These are phyloP conservation scores for Phragmites australis DNA, from an alignment of 176 grass and related monocot species.

Conservation along the genomic window DNA sequence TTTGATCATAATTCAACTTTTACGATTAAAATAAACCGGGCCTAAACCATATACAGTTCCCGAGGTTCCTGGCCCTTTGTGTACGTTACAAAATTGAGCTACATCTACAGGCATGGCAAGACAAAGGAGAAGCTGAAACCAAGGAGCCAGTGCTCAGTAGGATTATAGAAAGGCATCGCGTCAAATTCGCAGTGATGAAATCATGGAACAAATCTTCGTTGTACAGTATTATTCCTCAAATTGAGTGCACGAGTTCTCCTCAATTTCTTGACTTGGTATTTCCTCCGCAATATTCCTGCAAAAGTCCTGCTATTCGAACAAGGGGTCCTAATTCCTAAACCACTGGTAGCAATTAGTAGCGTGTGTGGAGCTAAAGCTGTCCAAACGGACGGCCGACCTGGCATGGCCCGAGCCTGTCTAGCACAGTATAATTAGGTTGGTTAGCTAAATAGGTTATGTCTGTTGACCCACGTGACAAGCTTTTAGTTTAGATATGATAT, in stretches of 20 bases:
- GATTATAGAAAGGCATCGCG: neutral
- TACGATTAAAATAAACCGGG: too few species aligned
- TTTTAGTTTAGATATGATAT: too few species aligned
- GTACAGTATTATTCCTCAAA: too few species aligned
- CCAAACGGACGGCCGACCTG: too few species aligned
- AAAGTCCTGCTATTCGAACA: neutral
- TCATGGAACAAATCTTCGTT: constrained; percentile 14
- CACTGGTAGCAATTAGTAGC: neutral
- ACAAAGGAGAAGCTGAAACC: constrained; percentile 27
- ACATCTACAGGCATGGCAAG: neutral
- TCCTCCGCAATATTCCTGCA: neutral
- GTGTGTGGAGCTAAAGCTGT: neutral
- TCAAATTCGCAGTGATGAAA: constrained; percentile 7
- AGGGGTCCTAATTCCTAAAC: neutral
- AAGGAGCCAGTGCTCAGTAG: neutral
- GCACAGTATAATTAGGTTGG: too few species aligned
- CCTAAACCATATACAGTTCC: too few species aligned
- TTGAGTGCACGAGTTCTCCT: too few species aligned
- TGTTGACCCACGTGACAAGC: too few species aligned
- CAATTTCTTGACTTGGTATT: neutral
- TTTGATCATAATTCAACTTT: too few species aligned
- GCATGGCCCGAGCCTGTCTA: too few species aligned
- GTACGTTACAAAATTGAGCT: neutral
- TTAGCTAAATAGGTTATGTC: too few species aligned
- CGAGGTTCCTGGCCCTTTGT: too few species aligned